Evolutionary conservation across 176 grass and related monocot species (phyloP).

Genomic region (Pontederia crassipes): DNA sequence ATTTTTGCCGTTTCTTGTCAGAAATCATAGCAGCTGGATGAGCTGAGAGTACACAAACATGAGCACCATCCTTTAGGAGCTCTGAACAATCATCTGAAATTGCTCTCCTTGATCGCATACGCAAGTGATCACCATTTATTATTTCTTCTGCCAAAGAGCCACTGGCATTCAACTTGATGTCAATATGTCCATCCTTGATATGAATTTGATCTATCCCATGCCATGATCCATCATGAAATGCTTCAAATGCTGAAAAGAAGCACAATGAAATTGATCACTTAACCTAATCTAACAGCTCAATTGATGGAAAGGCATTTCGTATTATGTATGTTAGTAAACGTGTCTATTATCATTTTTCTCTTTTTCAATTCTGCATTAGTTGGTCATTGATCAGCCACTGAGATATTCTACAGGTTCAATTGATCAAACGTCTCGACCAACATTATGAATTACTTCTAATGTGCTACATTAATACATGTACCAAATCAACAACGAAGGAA

Average conservation of each 20-base stretch:
- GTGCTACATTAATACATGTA: no score
- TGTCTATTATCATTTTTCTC: no score
- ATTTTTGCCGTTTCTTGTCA: conserved; percentile 20
- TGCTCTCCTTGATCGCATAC: conserved; percentile 55
- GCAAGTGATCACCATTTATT: conserved; percentile 40
- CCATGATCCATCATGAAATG: conserved; percentile 62
- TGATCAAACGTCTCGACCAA: no score
- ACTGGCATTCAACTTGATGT: conserved; percentile 27
- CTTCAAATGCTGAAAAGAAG: conserved; percentile 59
- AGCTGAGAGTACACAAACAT: conserved; percentile 50
- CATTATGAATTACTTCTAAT: no score
- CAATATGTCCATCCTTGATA: conserved; percentile 47
- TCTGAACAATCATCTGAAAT: conserved; percentile 42
- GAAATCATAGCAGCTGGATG: conserved; percentile 23
- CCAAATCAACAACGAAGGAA: no score
- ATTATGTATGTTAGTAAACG: no score
- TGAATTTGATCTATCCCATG: conserved; percentile 52
- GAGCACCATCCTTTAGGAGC: conserved; percentile 47
- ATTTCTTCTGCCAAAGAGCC: conserved; percentile 26
- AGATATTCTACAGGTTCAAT: no score
- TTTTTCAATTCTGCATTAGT: no score
- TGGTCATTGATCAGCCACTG: no score
- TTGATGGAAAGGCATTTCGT: no score
- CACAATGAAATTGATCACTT: no score
- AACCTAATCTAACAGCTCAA: no score